Conservation (phyloP, 441 rosid genomes). For the Raphanus hybrid region DNA sequence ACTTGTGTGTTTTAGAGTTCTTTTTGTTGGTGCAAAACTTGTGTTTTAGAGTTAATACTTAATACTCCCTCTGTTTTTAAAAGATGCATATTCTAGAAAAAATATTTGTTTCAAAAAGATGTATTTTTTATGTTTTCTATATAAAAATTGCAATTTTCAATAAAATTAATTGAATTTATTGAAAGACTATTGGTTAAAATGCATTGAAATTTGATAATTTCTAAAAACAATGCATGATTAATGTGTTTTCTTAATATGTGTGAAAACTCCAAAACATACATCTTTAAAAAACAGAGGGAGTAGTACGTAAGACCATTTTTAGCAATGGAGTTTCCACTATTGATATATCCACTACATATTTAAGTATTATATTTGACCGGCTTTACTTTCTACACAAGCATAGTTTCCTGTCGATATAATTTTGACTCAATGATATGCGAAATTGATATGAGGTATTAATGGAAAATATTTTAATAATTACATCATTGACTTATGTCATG, state of each 20-base stretch:
- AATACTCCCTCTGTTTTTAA: too few relatives aligned
- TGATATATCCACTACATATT: constrained; percentile 35
- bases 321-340: constrained; percentile 33
- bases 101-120: too few relatives aligned
- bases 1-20: constrained; percentile 10
- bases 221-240: too few relatives aligned
- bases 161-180: too few relatives aligned
- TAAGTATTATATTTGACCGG: constrained; percentile 30
- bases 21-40: constrained; percentile 8
- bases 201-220: too few relatives aligned
- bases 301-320: background rate
- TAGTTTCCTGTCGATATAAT: constrained; percentile 23
- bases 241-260: too few relatives aligned
- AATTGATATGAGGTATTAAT: constrained; percentile 36
- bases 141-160: too few relatives aligned
- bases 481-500: constrained; percentile 44
- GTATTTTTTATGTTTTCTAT: too few relatives aligned
- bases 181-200: too few relatives aligned
- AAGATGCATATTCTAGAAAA: too few relatives aligned
- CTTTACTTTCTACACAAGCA: constrained; percentile 29
- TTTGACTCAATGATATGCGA: constrained; percentile 24
- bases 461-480: background rate
- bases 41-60: constrained; percentile 5
- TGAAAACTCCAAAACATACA: too few relatives aligned
- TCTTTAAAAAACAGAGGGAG: too few relatives aligned